Evolutionary conservation across 192 early-diverging fungal genomes (phyloP).

Genomic region (Umbelopsis isabellina): DNA sequence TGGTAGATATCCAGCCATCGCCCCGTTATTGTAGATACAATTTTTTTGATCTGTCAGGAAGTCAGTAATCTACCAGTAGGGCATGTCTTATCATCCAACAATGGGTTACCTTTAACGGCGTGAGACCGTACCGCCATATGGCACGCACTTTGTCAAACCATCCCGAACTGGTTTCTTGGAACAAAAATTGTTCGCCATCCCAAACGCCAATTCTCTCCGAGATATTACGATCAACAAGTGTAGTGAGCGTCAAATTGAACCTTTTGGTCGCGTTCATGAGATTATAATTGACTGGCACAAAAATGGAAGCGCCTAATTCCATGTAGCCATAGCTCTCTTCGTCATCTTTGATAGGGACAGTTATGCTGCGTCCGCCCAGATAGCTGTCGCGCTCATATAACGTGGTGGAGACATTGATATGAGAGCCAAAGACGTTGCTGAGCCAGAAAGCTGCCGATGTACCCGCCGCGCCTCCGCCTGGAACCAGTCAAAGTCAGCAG

Average conservation of each 20-base stretch:
- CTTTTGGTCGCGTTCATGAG: constrained; percentile 52
- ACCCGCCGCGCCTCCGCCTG: constrained; percentile 59
- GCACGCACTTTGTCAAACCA: constrained; percentile 46
- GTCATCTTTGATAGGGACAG: constrained; percentile 33
- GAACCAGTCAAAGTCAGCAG: neutral
- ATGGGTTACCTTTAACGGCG: constrained; percentile 49
- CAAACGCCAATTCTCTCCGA: constrained; percentile 38
- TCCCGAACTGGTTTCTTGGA: constrained; percentile 47
- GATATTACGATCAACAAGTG: constrained; percentile 31
- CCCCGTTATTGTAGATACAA: constrained; percentile 29
- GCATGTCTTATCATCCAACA: neutral
- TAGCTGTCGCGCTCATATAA: constrained; percentile 56
- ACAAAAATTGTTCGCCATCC: constrained; percentile 58
- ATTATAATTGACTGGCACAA: constrained; percentile 60
- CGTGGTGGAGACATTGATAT: constrained; percentile 43
- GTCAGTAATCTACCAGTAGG: neutral
- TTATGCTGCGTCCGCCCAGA: constrained; percentile 57
- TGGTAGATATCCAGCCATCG: constrained; percentile 44
- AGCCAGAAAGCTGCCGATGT: constrained; percentile 56
- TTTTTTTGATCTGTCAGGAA: constrained; percentile 31
- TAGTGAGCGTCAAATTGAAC: constrained; percentile 51
- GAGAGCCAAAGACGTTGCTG: constrained; percentile 26
- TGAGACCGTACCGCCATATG: constrained; percentile 47
- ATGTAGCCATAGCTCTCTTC: constrained; percentile 32
- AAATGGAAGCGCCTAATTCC: constrained; percentile 69